Evolutionary conservation across 2,329 filamentous ascomycete genomes (phyloP), one percentile per base, ranked within the genome.

Genomic region (Cryphonectria carpinicola): DNA sequence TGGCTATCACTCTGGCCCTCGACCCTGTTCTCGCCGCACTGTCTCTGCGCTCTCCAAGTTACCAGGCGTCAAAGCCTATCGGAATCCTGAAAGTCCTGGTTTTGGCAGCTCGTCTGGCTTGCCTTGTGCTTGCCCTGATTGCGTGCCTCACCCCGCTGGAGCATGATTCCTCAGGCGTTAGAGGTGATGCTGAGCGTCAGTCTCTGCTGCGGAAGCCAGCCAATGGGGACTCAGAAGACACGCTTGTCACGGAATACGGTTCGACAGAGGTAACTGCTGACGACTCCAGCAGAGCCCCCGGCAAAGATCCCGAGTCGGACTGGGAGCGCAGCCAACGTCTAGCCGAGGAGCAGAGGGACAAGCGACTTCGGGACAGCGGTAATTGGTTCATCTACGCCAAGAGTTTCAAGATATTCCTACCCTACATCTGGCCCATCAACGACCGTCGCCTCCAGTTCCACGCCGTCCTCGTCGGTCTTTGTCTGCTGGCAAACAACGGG

Each of bases 321-420:
- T 90, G 82, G 85, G 86, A 84, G 77, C 85, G 81, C 70, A 84
- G 80, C 64, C 82, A 87, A 76, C 83, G 86, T 56, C 84, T 84
- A 77, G 86, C 81, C 65, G 87, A 82, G 77, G 89, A 86, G 79
- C 86, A 81, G 73, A 90, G 88, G 83, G 83, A 89, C 73, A 91
- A 93, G 79, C 88, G 90, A 3, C 84, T 94, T n/a, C 86, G 91
- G 77, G 88, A 92, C 73, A 88, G 92, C 71, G 93, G 93, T 1
- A 93, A 90, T 73, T 95, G 92, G 92, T 86, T 93, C 74, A 87
- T 88, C 60, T 96, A 96, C 76, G 84, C 90, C 39, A 93, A 92
- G 77, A 88, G 90, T 7, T 97, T 94, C 80, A 70, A 91, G 88
- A 82, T 95, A 49, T 91, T 97, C 78, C 83, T 95, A 39, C 93